Evolutionary conservation across 1,284 basidiomycete species (phyloP).

Genomic region (Testicularia cyperi): DNA sequence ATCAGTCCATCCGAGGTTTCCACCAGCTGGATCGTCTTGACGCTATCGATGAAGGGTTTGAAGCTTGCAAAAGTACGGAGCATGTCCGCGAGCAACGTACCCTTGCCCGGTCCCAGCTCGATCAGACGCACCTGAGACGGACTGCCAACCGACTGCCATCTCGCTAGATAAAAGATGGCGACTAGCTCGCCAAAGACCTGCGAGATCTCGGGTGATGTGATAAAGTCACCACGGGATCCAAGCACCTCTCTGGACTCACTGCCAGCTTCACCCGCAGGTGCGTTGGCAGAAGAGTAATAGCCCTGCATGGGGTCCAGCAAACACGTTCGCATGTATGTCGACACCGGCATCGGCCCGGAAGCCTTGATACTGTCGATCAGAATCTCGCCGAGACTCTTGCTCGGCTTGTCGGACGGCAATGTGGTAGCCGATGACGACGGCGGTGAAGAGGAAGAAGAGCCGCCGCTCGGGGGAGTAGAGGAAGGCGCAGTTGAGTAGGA

Average conservation of each 20-base stretch:
- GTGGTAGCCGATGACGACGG: not conserved
- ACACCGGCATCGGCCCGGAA: conserved; percentile 53
- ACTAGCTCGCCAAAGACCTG: conserved; percentile 86
- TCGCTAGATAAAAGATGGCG: conserved; percentile 73
- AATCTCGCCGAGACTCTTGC: conserved; percentile 23
- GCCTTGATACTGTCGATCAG: conserved; percentile 31
- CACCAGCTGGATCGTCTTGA: conserved; percentile 52
- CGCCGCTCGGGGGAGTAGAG: no score
- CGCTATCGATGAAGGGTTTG: conserved; percentile 30
- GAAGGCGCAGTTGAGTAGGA: no score
- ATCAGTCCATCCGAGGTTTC: conserved; percentile 55
- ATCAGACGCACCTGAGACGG: conserved; percentile 71
- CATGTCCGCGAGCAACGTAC: conserved; percentile 89
- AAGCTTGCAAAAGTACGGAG: conserved; percentile 65
- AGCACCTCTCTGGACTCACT: conserved; percentile 68
- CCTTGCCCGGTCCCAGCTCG: conserved; percentile 91
- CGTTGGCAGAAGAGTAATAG: conserved; percentile 51
- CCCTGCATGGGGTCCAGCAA: conserved; percentile 56
- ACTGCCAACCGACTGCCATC: conserved; percentile 70
- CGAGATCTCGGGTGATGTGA: conserved; percentile 93
- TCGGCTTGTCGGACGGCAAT: conserved; percentile 6
- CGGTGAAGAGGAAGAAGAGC: no score
- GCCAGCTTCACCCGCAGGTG: not conserved
- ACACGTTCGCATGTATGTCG: conserved; percentile 57
- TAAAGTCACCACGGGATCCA: conserved; percentile 86